These are phyloP conservation scores for Neurospora intermedia DNA, from an alignment of 495 filamentous ascomycete species.

Conservation along the genomic window DNA sequence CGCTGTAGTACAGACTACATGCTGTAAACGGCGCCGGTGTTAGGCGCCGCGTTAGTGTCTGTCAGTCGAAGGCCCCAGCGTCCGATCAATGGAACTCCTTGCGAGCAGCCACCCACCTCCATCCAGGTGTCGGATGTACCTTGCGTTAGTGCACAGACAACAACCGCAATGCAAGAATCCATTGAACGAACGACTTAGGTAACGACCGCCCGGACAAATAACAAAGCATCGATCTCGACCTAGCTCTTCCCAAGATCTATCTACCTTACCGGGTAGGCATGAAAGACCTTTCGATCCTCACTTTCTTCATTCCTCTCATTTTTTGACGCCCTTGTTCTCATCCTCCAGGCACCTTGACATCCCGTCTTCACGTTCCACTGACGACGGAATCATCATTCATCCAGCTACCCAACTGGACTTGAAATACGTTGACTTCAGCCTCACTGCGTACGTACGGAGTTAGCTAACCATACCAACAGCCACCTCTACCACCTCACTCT, in stretches of 20 bases:
- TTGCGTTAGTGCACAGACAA: not conserved
- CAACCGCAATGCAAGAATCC: not conserved
- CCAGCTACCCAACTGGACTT: not conserved
- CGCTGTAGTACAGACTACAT: not conserved
- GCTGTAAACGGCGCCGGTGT: not conserved
- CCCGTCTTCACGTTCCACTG: not conserved
- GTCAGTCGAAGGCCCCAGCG: not conserved
- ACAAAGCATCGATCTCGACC: not conserved
- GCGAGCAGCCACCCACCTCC: not conserved
- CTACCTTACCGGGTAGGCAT: not conserved
- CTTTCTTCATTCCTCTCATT: not conserved
- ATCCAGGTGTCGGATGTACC: not conserved
- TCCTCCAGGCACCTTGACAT: not conserved
- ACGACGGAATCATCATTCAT: not conserved
- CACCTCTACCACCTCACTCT: not conserved
- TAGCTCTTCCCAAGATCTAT: not conserved
- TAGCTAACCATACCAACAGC: not conserved
- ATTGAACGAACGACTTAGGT: not conserved
- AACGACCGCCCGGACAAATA: not conserved
- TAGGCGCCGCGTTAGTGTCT: not conserved
- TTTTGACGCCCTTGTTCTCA: not conserved
- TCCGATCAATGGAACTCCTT: not conserved
- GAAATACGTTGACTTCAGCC: not conserved
- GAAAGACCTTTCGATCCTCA: not conserved
- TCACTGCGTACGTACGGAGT: not conserved